Conservation (phyloP, 106 monocot species). For the Allium sativum region DNA sequence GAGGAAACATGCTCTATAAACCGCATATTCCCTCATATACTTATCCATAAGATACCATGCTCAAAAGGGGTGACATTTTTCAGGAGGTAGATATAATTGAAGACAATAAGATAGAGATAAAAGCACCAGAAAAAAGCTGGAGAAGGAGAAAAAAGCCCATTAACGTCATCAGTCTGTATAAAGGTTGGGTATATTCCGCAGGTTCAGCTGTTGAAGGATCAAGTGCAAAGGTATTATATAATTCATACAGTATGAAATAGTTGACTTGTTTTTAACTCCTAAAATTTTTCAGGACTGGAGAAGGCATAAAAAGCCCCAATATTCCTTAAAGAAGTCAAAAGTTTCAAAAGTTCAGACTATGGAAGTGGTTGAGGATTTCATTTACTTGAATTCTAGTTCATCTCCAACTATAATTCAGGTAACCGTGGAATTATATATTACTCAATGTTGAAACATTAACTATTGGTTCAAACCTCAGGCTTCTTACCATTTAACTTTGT, state of each 20-base stretch:
- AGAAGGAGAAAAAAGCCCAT: slow-evolving; percentile 48
- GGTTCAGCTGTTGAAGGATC: slow-evolving; percentile 57
- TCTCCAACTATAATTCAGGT: slow-evolving; percentile 82
- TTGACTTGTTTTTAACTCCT: slow-evolving; percentile 12
- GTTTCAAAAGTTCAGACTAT: slow-evolving; percentile 55
- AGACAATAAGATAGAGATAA: slow-evolving; percentile 49
- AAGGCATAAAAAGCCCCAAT: slow-evolving; percentile 31
- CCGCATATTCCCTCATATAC: not conserved
- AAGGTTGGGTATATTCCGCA: slow-evolving; percentile 64
- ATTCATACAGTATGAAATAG: not conserved
- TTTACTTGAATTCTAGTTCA: slow-evolving; percentile 65
- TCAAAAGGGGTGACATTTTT: not conserved
- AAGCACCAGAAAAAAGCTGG: slow-evolving; percentile 53
- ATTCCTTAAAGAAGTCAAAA: slow-evolving; percentile 33
- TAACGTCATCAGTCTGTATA: slow-evolving; percentile 48
- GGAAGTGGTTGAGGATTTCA: slow-evolving; percentile 79
- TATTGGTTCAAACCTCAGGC: too few relatives aligned
- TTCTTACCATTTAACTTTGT: too few relatives aligned
- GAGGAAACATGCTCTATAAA: not conserved
- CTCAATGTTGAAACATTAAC: too few relatives aligned
- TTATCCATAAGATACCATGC: not conserved
- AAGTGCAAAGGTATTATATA: slow-evolving; percentile 55
- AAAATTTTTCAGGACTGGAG: slow-evolving; percentile 60
- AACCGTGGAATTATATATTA: not conserved
- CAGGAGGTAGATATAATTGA: slow-evolving; percentile 65